Conservation (phyloP, 2,329 filamentous ascomycete species). For the Penicillium sp. region DNA sequence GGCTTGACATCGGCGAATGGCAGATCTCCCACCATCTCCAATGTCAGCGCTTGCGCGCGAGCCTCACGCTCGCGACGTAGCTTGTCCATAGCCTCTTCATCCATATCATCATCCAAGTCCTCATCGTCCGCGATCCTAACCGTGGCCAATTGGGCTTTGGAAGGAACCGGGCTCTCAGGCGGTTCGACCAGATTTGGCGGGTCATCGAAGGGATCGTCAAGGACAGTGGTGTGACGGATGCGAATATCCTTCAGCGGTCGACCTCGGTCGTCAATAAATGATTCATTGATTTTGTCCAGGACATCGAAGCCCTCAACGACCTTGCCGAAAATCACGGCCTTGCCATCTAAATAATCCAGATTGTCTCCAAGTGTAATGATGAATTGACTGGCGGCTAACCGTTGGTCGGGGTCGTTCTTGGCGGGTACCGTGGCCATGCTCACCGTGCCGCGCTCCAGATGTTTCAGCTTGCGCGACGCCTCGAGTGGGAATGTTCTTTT, state of each 20-base stretch:
- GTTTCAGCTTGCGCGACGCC: slow-evolving; percentile 78
- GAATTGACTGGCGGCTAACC: slow-evolving; percentile 83
- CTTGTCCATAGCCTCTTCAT: slow-evolving; percentile 72
- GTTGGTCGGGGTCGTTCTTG: slow-evolving; percentile 65
- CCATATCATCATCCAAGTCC: slow-evolving; percentile 65
- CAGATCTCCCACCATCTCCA: slow-evolving; percentile 95
- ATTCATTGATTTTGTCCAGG: slow-evolving; percentile 82
- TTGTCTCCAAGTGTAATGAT: slow-evolving; percentile 84
- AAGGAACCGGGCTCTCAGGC: slow-evolving; percentile 68
- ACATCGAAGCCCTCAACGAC: slow-evolving; percentile 94
- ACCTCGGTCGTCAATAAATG: slow-evolving; percentile 77
- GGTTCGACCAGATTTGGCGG: slow-evolving; percentile 68
- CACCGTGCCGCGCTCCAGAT: slow-evolving; percentile 79
- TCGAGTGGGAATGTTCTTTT: slow-evolving; percentile 74
- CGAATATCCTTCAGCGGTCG: slow-evolving; percentile 88
- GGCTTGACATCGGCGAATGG: slow-evolving; percentile 96
- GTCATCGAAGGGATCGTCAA: slow-evolving; percentile 88
- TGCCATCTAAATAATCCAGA: slow-evolving; percentile 82
- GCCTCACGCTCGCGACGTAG: slow-evolving; percentile 79
- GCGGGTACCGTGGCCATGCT: slow-evolving; percentile 91
- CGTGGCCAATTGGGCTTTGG: slow-evolving; percentile 76
- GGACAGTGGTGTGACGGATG: slow-evolving; percentile 80
- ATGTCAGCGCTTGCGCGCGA: slow-evolving; percentile 80
- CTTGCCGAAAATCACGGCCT: slow-evolving; percentile 88
- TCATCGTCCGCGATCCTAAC: slow-evolving; percentile 88